Percentiles rank a stretch among this genome's conserved stretches.
phyloP scores from a whole-genome alignment of 176 grass and related monocot species.

The Elymus sibiricus region DNA sequence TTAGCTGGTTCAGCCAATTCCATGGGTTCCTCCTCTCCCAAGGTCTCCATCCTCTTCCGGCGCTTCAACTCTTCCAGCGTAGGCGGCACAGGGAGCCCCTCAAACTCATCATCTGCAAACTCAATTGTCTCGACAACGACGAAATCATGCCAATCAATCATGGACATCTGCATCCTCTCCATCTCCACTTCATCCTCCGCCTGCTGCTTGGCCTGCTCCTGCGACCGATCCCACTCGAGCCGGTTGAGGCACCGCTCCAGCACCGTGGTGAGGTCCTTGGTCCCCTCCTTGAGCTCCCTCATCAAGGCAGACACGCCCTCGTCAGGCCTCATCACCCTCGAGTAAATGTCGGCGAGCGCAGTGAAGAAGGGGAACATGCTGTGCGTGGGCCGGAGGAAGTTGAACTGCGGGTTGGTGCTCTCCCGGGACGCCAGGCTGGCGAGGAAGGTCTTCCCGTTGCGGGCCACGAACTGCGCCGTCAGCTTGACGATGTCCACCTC shows the following conservation, averaged over 20 bases:
- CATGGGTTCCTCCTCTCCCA: slow-evolving; percentile 48
- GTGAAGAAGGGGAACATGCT: slow-evolving; percentile 99
- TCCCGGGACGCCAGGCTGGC: slow-evolving; percentile 56
- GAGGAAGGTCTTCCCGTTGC: slow-evolving; percentile 86
- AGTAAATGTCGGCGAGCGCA: slow-evolving; percentile 64
- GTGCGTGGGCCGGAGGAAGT: slow-evolving; percentile 89
- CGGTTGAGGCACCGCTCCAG: slow-evolving; percentile 84
- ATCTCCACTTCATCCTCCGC: slow-evolving; percentile 95
- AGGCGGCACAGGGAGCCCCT: slow-evolving; percentile 73
- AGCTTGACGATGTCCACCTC: slow-evolving; percentile 95
- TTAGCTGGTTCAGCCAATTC: slow-evolving; percentile 63
- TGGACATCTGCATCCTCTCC: slow-evolving; percentile 81
- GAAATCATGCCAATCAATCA: slow-evolving; percentile 99
- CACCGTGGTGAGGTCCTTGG: slow-evolving; percentile 53
- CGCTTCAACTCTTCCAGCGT: slow-evolving; percentile 83
- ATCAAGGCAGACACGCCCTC: slow-evolving; percentile 32
- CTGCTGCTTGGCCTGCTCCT: slow-evolving; percentile 84
- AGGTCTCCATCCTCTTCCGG: slow-evolving; percentile 67
- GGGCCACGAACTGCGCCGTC: slow-evolving; percentile 86
- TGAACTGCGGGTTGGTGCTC: slow-evolving; percentile 66
- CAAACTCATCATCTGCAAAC: slow-evolving; percentile 79
- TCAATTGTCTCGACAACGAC: slow-evolving; percentile 92
- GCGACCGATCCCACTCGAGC: slow-evolving; percentile 87
- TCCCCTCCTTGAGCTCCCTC: slow-evolving; percentile 51
- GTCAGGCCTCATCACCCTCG: slow-evolving; percentile 73